phyloP scores from a whole-genome alignment of 1,284 basidiomycete species.

The Singerocomus rubriflavus region DNA sequence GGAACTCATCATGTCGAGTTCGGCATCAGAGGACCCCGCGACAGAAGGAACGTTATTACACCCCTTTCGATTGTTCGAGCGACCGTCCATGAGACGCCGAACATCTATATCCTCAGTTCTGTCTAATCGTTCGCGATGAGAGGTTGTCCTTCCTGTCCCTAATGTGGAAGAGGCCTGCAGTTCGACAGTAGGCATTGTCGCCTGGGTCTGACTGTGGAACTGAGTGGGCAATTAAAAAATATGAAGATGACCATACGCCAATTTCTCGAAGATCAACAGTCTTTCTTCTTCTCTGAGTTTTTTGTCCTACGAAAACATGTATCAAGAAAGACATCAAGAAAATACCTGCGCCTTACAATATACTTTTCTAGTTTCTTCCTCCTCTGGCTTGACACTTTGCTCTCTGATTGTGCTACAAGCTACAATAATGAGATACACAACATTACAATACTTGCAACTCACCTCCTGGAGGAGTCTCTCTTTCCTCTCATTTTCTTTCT shows the following conservation, averaged over 20 bases:
- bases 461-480: constrained; percentile 66
- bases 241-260: constrained; percentile 52
- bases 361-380: constrained; percentile 81
- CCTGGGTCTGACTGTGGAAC: constrained; percentile 65
- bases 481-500: constrained; percentile 58
- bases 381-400: constrained; percentile 76
- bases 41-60: constrained; percentile 36
- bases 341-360: constrained; percentile 51
- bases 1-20: constrained; percentile 26
- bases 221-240: constrained; percentile 14
- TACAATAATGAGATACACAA: constrained; percentile 20
- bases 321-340: not conserved
- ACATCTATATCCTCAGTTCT: constrained; percentile 60
- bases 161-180: constrained; percentile 77
- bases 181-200: constrained; percentile 53
- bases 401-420: constrained; percentile 59
- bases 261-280: constrained; percentile 65
- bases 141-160: constrained; percentile 62
- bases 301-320: constrained; percentile 56
- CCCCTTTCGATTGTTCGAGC: constrained; percentile 46
- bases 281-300: constrained; percentile 85
- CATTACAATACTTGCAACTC: constrained; percentile 14
- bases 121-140: constrained; percentile 58
- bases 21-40: constrained; percentile 25
- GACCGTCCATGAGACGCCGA: constrained; percentile 50